Percentiles rank a stretch among this genome's conserved stretches.
Evolutionary conservation across 768 basidiomycete species (phyloP).

Genomic region (Arthromyces matolae): DNA sequence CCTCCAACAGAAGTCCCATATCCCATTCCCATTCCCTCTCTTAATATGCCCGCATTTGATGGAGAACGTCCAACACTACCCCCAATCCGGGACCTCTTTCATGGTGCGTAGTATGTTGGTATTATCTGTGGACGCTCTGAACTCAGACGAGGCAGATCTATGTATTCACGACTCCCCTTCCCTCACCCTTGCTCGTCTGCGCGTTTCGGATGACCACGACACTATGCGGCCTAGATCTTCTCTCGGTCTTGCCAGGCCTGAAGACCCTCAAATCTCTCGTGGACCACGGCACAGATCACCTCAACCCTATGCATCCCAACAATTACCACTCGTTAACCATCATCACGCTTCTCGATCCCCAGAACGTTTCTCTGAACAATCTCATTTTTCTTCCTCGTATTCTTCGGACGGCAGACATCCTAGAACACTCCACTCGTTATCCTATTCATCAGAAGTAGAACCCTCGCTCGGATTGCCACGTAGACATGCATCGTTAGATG

Average conservation of each 20-base stretch:
- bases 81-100: conserved; percentile 66
- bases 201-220: conserved; percentile 36
- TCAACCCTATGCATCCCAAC: not conserved
- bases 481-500: conserved; percentile 1
- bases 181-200: conserved; percentile 41
- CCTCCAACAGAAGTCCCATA: no score
- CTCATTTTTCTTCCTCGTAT: not conserved
- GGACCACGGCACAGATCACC: not conserved
- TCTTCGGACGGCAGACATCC: conserved; percentile 1
- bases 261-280: conserved; percentile 1
- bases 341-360: not conserved
- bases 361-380: not conserved
- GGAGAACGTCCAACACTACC: conserved; percentile 60
- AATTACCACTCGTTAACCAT: conserved; percentile 1
- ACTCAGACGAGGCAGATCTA: conserved; percentile 9
- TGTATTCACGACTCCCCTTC: conserved; percentile 30
- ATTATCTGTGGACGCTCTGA: not conserved
- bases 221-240: conserved; percentile 8
- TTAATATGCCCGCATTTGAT: conserved; percentile 23
- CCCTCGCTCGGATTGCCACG: not conserved
- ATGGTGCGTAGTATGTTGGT: conserved; percentile 36
- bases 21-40: conserved; percentile 23
- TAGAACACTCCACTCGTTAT: not conserved
- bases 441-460: conserved; percentile 1
- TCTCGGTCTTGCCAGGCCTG: not conserved